A percentile compares a stretch with the other conserved stretches of the same genome.
These are phyloP conservation scores for Brassica nigra DNA, from an alignment of 345 rosid genomes.

Conservation along the genomic window DNA sequence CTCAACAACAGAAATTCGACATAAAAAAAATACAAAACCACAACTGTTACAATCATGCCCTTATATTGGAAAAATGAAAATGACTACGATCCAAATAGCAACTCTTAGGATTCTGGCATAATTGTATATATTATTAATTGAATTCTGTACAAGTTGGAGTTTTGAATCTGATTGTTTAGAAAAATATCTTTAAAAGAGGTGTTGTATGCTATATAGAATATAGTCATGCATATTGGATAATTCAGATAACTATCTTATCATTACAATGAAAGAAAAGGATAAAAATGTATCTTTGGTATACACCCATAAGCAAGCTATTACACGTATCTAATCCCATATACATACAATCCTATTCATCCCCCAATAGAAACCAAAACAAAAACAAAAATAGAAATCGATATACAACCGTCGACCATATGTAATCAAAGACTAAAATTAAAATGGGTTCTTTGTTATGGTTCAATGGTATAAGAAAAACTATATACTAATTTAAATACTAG, in stretches of 20 bases:
- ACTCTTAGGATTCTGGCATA: not conserved
- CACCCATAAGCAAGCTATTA: slow-evolving; percentile 37
- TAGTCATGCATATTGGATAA: slow-evolving; percentile 3
- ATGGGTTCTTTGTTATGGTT: slow-evolving; percentile 38
- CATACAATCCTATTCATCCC: slow-evolving; percentile 55
- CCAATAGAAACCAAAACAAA: slow-evolving; percentile 35
- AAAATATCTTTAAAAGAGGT: not conserved
- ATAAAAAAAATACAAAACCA: too few species aligned
- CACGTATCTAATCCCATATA: slow-evolving; percentile 39
- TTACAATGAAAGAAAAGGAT: slow-evolving; percentile 15
- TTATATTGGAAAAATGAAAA: not conserved
- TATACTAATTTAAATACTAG: slow-evolving; percentile 54
- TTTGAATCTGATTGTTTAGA: not conserved
- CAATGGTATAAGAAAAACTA: slow-evolving; percentile 59
- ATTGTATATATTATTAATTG: not conserved
- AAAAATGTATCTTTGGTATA: slow-evolving; percentile 30
- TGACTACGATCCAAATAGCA: not conserved
- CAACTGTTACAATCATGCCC: too few species aligned
- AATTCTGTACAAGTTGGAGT: not conserved
- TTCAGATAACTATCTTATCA: slow-evolving; percentile 26
- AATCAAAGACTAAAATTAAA: slow-evolving; percentile 63
- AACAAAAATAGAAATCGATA: slow-evolving; percentile 70
- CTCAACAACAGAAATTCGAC: too few species aligned
- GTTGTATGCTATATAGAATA: not conserved
- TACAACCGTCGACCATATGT: slow-evolving; percentile 68